phyloP scores from a whole-genome alignment of 345 rosid genomes.

The Salix arbutifolia region DNA sequence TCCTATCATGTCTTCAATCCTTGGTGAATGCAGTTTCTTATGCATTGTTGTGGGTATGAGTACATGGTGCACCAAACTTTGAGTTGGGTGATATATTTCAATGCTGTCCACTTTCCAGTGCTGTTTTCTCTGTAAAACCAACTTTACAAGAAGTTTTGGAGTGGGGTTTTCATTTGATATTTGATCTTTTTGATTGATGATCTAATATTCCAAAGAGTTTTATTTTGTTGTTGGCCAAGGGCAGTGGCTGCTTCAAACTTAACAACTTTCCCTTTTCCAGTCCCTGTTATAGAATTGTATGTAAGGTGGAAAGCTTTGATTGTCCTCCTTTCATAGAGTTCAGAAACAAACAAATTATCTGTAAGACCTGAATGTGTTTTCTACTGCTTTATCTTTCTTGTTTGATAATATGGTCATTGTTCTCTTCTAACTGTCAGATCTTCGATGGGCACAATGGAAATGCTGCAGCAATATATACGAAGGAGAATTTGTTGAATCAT shows the following conservation, averaged over 20 bases:
- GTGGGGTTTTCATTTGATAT: neutral
- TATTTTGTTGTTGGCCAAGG: neutral
- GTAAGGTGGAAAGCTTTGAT: neutral
- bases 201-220: neutral
- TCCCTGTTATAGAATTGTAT: neutral
- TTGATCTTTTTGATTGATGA: neutral
- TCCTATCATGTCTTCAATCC: neutral
- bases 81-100: neutral
- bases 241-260: neutral
- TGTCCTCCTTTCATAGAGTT: neutral
- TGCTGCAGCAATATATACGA: constrained; percentile 81
- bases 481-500: constrained; percentile 65
- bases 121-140: neutral
- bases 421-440: constrained; percentile 40
- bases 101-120: neutral
- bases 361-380: constrained; percentile 8
- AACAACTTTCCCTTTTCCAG: neutral
- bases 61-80: neutral
- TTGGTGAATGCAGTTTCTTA: neutral
- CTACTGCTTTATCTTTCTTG: neutral
- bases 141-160: neutral
- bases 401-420: neutral
- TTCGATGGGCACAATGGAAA: constrained; percentile 94
- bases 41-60: neutral
- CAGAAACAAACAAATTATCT: neutral